phyloP scores from a whole-genome alignment of 805 yeast genomes.

The Pichia deserticola region DNA sequence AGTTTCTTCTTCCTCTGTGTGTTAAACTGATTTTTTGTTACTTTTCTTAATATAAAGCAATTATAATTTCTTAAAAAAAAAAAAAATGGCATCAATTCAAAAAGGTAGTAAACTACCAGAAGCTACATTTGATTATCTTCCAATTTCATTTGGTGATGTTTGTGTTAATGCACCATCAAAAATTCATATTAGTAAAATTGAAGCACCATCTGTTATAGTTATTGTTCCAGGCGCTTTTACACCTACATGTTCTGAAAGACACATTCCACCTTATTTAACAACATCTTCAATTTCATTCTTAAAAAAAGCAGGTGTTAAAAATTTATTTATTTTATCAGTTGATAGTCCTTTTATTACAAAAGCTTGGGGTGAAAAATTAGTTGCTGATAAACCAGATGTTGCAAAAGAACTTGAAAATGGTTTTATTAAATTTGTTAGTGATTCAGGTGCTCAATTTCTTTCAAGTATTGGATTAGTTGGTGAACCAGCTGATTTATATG shows the following conservation, averaged over 20 bases:
- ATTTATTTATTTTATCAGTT: slow-evolving; percentile 32
- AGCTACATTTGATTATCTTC: slow-evolving; percentile 1
- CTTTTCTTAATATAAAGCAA: too few species aligned
- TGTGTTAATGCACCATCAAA: slow-evolving; percentile 7
- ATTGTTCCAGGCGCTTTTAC: slow-evolving; percentile 48
- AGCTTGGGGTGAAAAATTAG: slow-evolving; percentile 44
- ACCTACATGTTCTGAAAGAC: slow-evolving; percentile 39
- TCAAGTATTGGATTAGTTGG: slow-evolving; percentile 7
- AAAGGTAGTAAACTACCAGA: slow-evolving; percentile 1
- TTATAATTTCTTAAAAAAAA: not conserved
- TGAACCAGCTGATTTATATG: slow-evolving; percentile 8
- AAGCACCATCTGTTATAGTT: slow-evolving; percentile 25
- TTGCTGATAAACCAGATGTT: slow-evolving; percentile 20
- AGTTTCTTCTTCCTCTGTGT: too few species aligned
- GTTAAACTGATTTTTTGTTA: too few species aligned
- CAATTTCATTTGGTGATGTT: slow-evolving; percentile 7
- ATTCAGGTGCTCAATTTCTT: slow-evolving; percentile 36
- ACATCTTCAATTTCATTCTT: slow-evolving; percentile 25
- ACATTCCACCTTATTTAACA: slow-evolving; percentile 34
- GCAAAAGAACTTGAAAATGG: slow-evolving; percentile 3
- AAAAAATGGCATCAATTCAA: not conserved
- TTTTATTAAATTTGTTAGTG: slow-evolving; percentile 42
- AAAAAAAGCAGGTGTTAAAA: slow-evolving; percentile 33
- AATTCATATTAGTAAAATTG: not conserved
- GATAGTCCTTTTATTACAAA: slow-evolving; percentile 36